Base-by-base conservation (phyloP, 176 grass and related monocot species). In the Carex pumila region DNA sequence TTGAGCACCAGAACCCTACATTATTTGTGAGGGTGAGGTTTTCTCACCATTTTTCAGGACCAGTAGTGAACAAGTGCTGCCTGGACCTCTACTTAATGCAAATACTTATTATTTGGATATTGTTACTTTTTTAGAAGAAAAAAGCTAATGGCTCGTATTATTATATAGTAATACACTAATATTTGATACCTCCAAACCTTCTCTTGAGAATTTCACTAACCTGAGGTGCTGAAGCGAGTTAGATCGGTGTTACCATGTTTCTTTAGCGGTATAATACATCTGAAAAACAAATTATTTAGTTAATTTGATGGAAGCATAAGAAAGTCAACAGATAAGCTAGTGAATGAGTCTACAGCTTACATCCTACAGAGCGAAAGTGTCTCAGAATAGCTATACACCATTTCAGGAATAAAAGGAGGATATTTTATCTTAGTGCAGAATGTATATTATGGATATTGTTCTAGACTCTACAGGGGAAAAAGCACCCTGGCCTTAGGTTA, bases 221-320 rank as follows among this genome's bases (percentile, higher is more conserved):
- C 97, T 96, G 97, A 99, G 6, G 97, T 99, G 91, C 97, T 99
- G 91, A 95, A 99, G 36, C 84, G 93, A 73, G 86, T 90, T 55
- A 84, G 45, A 75, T 75, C 17, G 29, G 60, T 68, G 6, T 93
- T 86, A 1, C 73, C 86, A 39, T 83, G 67, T 87, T 89, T 94
- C 83, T 43, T 87, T 80, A 99, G 76, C 0, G 89, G 93, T 53
- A 96, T 71, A 1, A 99, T 99, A 77, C 93, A 94, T 55, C 97
- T 99, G 88, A 61, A 14, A 56, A 86, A 77, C 4, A 53, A 78
- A 17, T 45, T 73, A 71, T 19, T 1, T 12, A 70, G 71, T 59
- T 82, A 41, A 41, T 60, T 43, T 61, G 4, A 71, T 54, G 56
- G 18, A 21, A 72, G 5, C 22, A 65, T 64, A 34, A 25, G 53